Percentiles rank a stretch among this genome's conserved stretches.
Conservation (phyloP, 305 asterid genomes). For the Fraxinus albicans region DNA sequence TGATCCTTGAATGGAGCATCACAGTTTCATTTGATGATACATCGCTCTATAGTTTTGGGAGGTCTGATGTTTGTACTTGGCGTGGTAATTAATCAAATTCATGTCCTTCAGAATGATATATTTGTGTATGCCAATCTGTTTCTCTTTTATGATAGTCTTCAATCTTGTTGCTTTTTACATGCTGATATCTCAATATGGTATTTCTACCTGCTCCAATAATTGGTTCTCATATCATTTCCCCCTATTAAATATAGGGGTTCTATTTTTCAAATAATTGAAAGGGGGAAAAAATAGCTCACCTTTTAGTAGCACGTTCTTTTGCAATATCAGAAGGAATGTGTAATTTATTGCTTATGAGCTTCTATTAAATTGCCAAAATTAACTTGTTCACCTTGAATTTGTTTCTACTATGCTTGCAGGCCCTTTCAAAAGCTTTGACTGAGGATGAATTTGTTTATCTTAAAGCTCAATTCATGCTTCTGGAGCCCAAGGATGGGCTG, state of each 20-base stretch:
- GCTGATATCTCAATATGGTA: neutral
- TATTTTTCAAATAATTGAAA: neutral
- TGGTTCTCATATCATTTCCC: neutral
- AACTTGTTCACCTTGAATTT: neutral
- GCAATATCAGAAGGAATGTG: neutral
- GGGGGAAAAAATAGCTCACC: neutral
- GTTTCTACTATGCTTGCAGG: constrained; percentile 45
- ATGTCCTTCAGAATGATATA: neutral
- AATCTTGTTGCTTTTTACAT: neutral
- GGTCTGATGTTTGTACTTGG: neutral
- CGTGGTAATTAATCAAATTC: neutral
- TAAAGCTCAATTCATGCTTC: constrained; percentile 80
- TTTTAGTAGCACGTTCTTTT: neutral
- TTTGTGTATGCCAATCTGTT: neutral
- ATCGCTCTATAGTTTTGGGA: neutral
- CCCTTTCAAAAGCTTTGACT: constrained; percentile 80
- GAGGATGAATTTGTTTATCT: constrained; percentile 84
- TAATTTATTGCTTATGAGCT: neutral
- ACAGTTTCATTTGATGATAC: neutral
- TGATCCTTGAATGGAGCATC: constrained; percentile 1
- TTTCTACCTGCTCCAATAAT: neutral
- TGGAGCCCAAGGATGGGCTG: constrained; percentile 83
- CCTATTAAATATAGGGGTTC: neutral
- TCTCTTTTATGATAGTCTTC: constrained; percentile 4
- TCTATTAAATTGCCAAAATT: neutral